A percentile compares a stretch with the other conserved stretches of the same genome.
phyloP scores from a whole-genome alignment of 306 rosid species.

The Ormosia emarginata region DNA sequence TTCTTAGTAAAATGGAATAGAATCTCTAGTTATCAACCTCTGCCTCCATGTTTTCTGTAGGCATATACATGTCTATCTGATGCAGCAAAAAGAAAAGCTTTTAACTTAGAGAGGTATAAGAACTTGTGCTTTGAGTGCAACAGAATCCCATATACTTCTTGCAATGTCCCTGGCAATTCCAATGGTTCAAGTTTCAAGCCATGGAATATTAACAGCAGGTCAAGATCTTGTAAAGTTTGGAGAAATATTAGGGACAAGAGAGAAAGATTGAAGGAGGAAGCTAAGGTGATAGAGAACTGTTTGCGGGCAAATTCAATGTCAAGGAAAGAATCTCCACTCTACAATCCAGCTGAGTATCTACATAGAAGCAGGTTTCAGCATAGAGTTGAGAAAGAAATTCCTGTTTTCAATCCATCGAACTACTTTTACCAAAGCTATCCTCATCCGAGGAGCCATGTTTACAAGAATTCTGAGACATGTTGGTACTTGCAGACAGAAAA shows the following conservation, averaged over 20 bases:
- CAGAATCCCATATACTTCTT: constrained; percentile 42
- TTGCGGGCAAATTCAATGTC: constrained; percentile 46
- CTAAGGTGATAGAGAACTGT: constrained; percentile 79
- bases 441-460: constrained; percentile 44
- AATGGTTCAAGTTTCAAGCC: constrained; percentile 32
- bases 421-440: constrained; percentile 63
- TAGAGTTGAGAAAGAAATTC: constrained; percentile 53
- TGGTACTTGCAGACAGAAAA: constrained; percentile 48
- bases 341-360: constrained; percentile 26
- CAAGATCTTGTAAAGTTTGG: constrained; percentile 42
- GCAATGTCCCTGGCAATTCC: constrained; percentile 29
- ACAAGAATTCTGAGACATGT: constrained; percentile 35
- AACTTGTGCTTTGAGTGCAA: constrained; percentile 73
- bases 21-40: neutral
- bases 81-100: constrained; percentile 57
- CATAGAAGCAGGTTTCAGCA: constrained; percentile 23
- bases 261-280: constrained; percentile 74
- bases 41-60: constrained; percentile 33
- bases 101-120: constrained; percentile 55
- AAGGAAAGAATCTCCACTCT: constrained; percentile 44
- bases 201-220: constrained; percentile 27
- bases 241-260: constrained; percentile 50
- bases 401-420: constrained; percentile 78
- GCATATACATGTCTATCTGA: constrained; percentile 72
- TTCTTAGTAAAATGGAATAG: neutral